Evolutionary conservation across 2,329 filamentous ascomycete species (phyloP), one percentile per base, ranked within the genome.

Genomic region (Exophiala sideris): DNA sequence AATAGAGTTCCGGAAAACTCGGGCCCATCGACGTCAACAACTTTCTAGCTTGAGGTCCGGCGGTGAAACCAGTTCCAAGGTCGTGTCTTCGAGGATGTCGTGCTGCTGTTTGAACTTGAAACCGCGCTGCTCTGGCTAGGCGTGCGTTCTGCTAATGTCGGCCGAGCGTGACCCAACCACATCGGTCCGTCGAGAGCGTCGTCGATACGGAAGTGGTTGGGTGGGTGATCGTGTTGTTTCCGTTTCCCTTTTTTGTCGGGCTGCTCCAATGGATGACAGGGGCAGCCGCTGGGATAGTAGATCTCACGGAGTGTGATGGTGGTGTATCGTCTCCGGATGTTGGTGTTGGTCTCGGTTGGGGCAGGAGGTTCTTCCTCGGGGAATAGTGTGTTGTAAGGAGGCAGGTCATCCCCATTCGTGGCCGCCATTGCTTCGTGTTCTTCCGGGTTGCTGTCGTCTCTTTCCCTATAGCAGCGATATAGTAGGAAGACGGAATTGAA

Each of bases 271-370:
- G 59, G 57, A 47, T 63, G 61, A 42, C 61, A 63, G 8, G 61
- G 61, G 44, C 61, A 63, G 34, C 59, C 61, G 11, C 47, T 39
- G 9, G 57, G 59, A 51, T 60, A 63, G 41, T 54, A 52, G 46
- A 63, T 59, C 46, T 63, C 61, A 24, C 59, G 57, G 5, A 60
- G 52, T 10, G 61, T 63, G 33, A 63, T 63, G 21, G 61, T 63
- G n/a, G 61, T 63, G 47, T 54, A 60, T 8, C 61, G 60, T 52
- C 57, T 60, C 50, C 57, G 54, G 42, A 49, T 46, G 48, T 54
- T 51, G 39, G 47, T 34, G 44, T 49, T 42, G 18, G 45, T 45
- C 48, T 57, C 55, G 41, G 21, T 44, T 24, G 24, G 24, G 24
- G 24, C 24, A 29, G 24, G 7, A 5, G 57, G 42, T 41, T 55